Conservation (phyloP, 2,329 filamentous ascomycete genomes). For the Exophiala alcalophila region DNA sequence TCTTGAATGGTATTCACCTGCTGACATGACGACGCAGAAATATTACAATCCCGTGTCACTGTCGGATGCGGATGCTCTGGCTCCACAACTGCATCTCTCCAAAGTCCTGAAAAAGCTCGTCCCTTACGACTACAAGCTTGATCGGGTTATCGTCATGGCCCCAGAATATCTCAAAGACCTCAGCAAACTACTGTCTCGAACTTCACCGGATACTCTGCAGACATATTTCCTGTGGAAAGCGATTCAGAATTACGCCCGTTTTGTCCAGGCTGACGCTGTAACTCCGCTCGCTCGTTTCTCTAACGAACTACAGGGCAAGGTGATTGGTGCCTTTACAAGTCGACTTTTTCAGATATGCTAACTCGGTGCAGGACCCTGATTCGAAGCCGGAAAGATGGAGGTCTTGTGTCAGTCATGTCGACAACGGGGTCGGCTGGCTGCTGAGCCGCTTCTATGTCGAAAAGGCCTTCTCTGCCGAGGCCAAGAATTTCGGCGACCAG, state of each 20-base stretch:
- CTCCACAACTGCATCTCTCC: constrained; percentile 56
- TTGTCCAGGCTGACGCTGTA: constrained; percentile 59
- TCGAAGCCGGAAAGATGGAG: constrained; percentile 64
- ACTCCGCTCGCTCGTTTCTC: constrained; percentile 59
- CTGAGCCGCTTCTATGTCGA: constrained; percentile 69
- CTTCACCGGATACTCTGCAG: constrained; percentile 55
- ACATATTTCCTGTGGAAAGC: constrained; percentile 65
- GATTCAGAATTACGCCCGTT: constrained; percentile 52
- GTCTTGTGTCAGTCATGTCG: constrained; percentile 59
- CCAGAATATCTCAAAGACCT: constrained; percentile 61
- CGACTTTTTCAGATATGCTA: not conserved
- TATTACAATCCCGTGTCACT: constrained; percentile 64
- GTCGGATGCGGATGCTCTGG: constrained; percentile 53
- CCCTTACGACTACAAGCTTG: constrained; percentile 49
- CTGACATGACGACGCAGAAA: constrained; percentile 34
- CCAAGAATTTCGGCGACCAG: constrained; percentile 64
- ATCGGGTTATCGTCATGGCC: constrained; percentile 58
- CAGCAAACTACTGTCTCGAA: constrained; percentile 54
- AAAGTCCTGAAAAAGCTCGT: constrained; percentile 53
- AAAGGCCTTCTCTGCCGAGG: constrained; percentile 60
- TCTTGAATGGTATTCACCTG: not conserved
- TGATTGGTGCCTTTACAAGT: not conserved
- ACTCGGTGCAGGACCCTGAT: constrained; percentile 48
- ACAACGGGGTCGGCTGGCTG: constrained; percentile 63
- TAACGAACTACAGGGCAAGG: constrained; percentile 59